phyloP scores from a whole-genome alignment of 139 green algal genomes.

The Chlorella sp. region DNA sequence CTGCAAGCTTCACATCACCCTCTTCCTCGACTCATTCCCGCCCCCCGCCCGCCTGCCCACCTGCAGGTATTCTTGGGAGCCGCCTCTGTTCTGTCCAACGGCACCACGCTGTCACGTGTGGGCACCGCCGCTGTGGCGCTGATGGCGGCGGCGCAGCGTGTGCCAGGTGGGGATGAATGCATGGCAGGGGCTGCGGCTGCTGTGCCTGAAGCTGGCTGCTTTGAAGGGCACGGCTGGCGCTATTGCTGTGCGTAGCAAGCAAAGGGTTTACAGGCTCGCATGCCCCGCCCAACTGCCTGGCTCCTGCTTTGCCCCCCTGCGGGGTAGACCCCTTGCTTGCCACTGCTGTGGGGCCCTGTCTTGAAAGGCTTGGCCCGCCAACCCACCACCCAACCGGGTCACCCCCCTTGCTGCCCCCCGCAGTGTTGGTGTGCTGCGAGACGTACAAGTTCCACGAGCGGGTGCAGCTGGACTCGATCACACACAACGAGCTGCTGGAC shows the following conservation, averaged over 20 bases:
- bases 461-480: conserved; percentile 92
- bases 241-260: background rate
- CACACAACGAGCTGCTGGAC: conserved; percentile 95
- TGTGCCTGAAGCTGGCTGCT: no score
- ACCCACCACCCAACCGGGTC: background rate
- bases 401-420: background rate
- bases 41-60: background rate
- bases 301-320: background rate
- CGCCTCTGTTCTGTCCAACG: conserved; percentile 91
- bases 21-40: background rate
- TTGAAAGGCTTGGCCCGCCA: no score
- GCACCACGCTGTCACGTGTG: conserved; percentile 84
- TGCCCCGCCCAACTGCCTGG: no score
- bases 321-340: background rate
- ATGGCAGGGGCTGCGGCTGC: no score
- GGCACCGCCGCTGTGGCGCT: conserved; percentile 90
- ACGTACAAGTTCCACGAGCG: conserved; percentile 94
- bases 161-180: conserved; percentile 69
- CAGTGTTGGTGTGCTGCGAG: conserved; percentile 83
- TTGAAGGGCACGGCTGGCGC: background rate
- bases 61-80: conserved; percentile 89
- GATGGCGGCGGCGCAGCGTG: conserved; percentile 67
- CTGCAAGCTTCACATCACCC: no score
- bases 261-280: background rate
- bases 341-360: no score